phyloP scores from a whole-genome alignment of 768 basidiomycete species.

The Leccinum incarnatum region DNA sequence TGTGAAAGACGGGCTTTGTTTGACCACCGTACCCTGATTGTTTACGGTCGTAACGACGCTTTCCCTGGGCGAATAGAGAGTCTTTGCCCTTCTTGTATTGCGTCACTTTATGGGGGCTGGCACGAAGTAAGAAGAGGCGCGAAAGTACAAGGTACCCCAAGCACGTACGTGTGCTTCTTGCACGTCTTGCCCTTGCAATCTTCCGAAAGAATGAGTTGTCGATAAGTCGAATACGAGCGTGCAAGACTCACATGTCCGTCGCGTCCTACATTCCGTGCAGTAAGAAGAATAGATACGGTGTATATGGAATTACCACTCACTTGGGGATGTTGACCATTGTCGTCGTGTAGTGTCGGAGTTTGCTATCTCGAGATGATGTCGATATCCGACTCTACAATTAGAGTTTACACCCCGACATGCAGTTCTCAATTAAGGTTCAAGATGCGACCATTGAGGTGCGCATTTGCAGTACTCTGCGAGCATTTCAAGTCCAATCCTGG shows the following conservation, averaged over 20 bases:
- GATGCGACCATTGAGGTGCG: too few species aligned
- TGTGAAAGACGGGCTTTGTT: conserved; percentile 99
- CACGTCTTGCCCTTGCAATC: conserved; percentile 96
- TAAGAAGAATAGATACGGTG: conserved; percentile 14
- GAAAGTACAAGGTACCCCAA: background rate
- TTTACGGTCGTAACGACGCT: conserved; percentile 99
- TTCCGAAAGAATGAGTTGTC: conserved; percentile 30
- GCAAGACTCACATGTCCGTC: conserved; percentile 82
- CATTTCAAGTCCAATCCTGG: too few species aligned
- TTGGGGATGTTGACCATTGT: conserved; percentile 95
- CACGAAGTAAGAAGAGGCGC: background rate
- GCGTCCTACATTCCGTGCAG: conserved; percentile 56
- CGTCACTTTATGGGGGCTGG: conserved; percentile 98
- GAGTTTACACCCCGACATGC: conserved; percentile 23
- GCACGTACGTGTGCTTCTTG: conserved; percentile 92
- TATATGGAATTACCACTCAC: conserved; percentile 43
- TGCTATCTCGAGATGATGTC: conserved; percentile 12
- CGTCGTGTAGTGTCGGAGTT: conserved; percentile 26
- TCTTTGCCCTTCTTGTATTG: conserved; percentile 99
- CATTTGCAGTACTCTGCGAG: too few species aligned
- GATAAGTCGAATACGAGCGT: background rate
- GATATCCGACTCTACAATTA: conserved; percentile 18
- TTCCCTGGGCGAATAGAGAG: conserved; percentile 96
- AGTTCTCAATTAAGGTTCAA: background rate
- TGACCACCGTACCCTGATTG: conserved; percentile 99